These are phyloP conservation scores for Fraxinus angustifolia DNA, from an alignment of 305 asterid species.

Conservation along the genomic window DNA sequence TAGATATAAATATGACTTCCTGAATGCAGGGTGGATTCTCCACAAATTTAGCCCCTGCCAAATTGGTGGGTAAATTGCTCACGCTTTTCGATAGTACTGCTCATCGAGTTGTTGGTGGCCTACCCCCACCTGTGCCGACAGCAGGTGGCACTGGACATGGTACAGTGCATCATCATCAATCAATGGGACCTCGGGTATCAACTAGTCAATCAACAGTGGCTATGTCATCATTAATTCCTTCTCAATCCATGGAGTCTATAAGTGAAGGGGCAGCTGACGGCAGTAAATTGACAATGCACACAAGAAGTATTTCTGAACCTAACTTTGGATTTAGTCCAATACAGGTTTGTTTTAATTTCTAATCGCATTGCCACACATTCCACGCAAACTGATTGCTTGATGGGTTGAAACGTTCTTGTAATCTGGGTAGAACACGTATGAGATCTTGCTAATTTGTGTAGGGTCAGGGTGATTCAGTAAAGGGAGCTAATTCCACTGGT, in stretches of 20 bases:
- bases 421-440: neutral
- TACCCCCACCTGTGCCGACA: conserved; percentile 66
- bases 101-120: conserved; percentile 73
- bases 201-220: conserved; percentile 91
- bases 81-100: conserved; percentile 76
- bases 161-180: conserved; percentile 40
- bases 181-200: conserved; percentile 63
- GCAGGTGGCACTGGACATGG: conserved; percentile 44
- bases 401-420: neutral
- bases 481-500: conserved; percentile 55
- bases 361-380: conserved; percentile 7
- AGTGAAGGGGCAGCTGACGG: conserved; percentile 57
- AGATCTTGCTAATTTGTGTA: conserved; percentile 19
- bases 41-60: conserved; percentile 68
- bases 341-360: conserved; percentile 55
- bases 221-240: conserved; percentile 78
- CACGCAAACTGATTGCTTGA: conserved; percentile 12
- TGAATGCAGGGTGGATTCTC: conserved; percentile 82
- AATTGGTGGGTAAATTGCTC: conserved; percentile 65
- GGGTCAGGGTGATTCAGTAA: conserved; percentile 65
- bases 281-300: conserved; percentile 55
- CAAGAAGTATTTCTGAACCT: conserved; percentile 94
- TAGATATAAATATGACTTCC: conserved; percentile 21
- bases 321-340: conserved; percentile 90
- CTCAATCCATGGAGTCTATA: conserved; percentile 64